Base-by-base conservation (phyloP, 208 protist species). In the Acanthamoeba castellanii region DNA sequence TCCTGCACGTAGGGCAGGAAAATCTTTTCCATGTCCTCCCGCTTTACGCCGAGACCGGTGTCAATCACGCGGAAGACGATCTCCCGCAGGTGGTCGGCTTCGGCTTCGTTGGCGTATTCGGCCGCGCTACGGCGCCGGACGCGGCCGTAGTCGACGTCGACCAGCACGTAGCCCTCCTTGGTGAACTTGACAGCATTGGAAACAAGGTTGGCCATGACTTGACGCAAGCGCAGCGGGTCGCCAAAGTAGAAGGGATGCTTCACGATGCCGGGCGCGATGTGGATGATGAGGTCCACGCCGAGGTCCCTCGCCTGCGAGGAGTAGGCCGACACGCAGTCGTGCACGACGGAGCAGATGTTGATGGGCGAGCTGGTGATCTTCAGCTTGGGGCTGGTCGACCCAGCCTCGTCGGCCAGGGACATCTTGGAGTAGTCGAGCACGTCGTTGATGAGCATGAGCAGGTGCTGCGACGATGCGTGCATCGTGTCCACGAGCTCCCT, bases 361-460 rank as follows among this genome's bases (percentile, higher is more conserved):
- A 88, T n/a, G 13, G 81, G 81, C 1, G 81, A 47, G 81, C 81
- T 88, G 25, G 81, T 88, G 30, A 88, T 88, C 81, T 88, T 88
- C 20, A 88, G 50, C 52, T 57, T 88, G 52, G 81, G 81, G n/a
- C 50, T 88, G 25, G 22, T 42, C 47, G 81, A 88, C 2, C 81
- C 81, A 27, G 7, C 50, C n/a, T 57, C 81, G 50, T 88, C 50
- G 30, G 45, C 50, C 81, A 88, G 7, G 6, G 45, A 88, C 47
- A 88, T 88, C 81, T 88, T 88, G 81, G 81, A 88, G 81, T 61
- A 88, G 52, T 88, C 81, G n/a, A 88, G 81, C 25, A 88, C 81
- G 52, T 88, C 81, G 81, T 88, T 88, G 81, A 88, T 88, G 50
- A 88, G 81, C 81, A 88, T 88, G 14, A 88, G 34, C 30, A 88